Percentiles rank a stretch among this genome's conserved stretches.
Evolutionary conservation across 192 early-diverging fungal species (phyloP).

Genomic region (Phycomyces nitens): DNA sequence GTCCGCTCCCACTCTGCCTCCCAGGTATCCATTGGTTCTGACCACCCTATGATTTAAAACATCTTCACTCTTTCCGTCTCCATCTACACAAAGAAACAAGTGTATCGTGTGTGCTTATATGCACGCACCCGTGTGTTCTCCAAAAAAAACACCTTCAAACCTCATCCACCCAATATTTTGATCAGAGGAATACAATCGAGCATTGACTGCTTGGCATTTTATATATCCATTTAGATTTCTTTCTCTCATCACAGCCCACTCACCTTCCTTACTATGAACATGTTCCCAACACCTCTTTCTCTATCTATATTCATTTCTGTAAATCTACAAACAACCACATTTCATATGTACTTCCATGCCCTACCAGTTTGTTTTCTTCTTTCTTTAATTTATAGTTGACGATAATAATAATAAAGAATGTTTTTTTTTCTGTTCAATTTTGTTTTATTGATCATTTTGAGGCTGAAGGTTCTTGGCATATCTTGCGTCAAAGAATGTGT

Average conservation of each 20-base stretch:
- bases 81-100: too few relatives aligned
- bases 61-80: too few relatives aligned
- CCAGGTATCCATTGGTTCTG: not conserved
- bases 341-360: not conserved
- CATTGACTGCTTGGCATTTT: not conserved
- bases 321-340: not conserved
- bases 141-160: not conserved
- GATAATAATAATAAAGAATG: constrained; percentile 9
- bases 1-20: not conserved
- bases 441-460: not conserved
- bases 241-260: not conserved
- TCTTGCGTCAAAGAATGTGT: constrained; percentile 91
- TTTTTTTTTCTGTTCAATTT: not conserved
- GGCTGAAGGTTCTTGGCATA: constrained; percentile 24
- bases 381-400: not conserved
- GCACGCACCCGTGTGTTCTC: too few relatives aligned
- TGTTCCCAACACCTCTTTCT: constrained; percentile 2
- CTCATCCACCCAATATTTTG: not conserved
- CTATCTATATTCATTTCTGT: not conserved
- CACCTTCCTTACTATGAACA: not conserved
- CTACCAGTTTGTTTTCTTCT: not conserved
- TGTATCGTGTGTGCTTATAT: too few relatives aligned
- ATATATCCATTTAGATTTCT: not conserved
- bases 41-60: too few relatives aligned
- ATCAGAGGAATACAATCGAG: too few relatives aligned